Percentiles rank a stretch among this genome's conserved stretches.
These are phyloP conservation scores for Rhizopus stolonifer DNA, from an alignment of 371 early-diverging fungal species.

Conservation along the genomic window DNA sequence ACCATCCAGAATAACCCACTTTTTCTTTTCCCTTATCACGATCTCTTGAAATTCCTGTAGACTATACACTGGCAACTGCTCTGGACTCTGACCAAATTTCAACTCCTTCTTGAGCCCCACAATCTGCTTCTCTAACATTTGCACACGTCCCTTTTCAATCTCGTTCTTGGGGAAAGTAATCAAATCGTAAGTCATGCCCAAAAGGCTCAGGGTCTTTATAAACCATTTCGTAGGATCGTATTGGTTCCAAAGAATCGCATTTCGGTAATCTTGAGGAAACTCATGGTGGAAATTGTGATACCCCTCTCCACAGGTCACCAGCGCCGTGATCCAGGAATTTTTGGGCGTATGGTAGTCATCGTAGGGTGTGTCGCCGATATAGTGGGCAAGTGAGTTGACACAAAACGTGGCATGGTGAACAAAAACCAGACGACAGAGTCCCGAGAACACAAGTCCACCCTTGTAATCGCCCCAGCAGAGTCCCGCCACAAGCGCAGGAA, in stretches of 20 bases:
- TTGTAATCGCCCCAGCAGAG: conserved; percentile 86
- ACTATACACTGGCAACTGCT: conserved; percentile 72
- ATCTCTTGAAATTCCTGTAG: conserved; percentile 67
- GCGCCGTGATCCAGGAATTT: conserved; percentile 78
- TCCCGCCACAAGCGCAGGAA: conserved; percentile 84
- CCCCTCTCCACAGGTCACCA: conserved; percentile 83
- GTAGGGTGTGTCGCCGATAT: conserved; percentile 73
- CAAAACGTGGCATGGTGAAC: conserved; percentile 95
- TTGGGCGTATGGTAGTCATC: conserved; percentile 81
- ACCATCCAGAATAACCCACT: conserved; percentile 86
- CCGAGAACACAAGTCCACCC: conserved; percentile 89
- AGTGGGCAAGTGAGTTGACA: conserved; percentile 88
- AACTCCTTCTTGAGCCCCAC: conserved; percentile 57
- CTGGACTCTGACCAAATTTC: conserved; percentile 71
- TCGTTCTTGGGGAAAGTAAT: conserved; percentile 89
- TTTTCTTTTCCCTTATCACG: conserved; percentile 57
- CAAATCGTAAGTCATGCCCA: conserved; percentile 83
- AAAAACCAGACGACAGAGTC: conserved; percentile 76
- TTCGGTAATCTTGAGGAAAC: conserved; percentile 95
- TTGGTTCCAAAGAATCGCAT: conserved; percentile 86
- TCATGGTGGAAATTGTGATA: conserved; percentile 94
- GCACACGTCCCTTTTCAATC: conserved; percentile 82
- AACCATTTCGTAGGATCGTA: conserved; percentile 97
- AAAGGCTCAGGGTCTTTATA: conserved; percentile 59
- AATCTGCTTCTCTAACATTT: conserved; percentile 82